Base-by-base conservation (phyloP, 2,329 filamentous ascomycete species). In the Ophiostoma piceae region DNA sequence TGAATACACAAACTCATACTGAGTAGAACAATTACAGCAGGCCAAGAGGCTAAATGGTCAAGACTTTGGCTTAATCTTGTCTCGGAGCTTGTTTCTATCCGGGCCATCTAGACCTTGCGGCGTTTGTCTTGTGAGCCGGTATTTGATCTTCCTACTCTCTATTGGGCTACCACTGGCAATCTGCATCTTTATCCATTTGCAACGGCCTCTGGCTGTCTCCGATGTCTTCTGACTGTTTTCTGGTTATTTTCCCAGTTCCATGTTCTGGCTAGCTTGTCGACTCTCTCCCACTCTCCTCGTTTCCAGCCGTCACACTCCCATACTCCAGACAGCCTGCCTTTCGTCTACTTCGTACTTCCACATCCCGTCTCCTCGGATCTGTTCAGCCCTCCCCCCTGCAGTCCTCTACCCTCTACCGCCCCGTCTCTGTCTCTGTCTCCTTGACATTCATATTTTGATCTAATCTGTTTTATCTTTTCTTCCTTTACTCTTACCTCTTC, bases 31-130 rank as follows among this genome's bases (percentile, higher is more conserved):
- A n/a, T n/a, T n/a, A n/a, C 47, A 26, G 12, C 9, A 57, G 32
- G 54, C 54, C 54, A 60, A 60, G 54, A 32, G 57, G 57, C 26
- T 35, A 62, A 32, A 62, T 32, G 26, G 57, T 16, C 57, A 62
- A 62, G 57, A 29, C n/a, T 26, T 57, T 57, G 51, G 57, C 57
- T 19, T 4, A 11, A 62, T 29, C 57, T 62, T 62, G 57, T 57
- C 57, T 35, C 57, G 57, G 57, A 32, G 57, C 57, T 62, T 62
- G 57, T 62, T 62, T 62, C 57, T 19, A 62, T 62, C 57, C 26
- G 57, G 57, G n/a, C 22, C 51, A 11, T 26, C 22, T 29, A 57
- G 51, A 26, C n/a, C 26, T 8, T 26, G 14, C 8, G 9, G 57
- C 12, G 14, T 14, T 29, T 32, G 51, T 57, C 26, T 47, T 7